phyloP scores from a whole-genome alignment of 1,284 basidiomycete genomes.

The Leccinum pachyderme region DNA sequence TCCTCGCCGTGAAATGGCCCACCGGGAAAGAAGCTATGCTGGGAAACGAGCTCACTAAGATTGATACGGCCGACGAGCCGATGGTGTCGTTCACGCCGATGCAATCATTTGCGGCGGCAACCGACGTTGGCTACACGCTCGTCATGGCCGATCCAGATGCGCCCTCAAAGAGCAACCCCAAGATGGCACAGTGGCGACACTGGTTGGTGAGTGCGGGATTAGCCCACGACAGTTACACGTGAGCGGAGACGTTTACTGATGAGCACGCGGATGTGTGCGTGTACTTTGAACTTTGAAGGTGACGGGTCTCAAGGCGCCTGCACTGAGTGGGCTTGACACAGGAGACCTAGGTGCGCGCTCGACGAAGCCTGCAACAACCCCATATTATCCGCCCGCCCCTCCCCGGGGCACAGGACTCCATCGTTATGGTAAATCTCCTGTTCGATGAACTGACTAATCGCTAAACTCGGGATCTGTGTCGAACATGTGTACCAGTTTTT shows the following conservation, averaged over 20 bases:
- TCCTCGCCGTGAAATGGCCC: conserved; percentile 54
- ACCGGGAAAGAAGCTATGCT: conserved; percentile 47
- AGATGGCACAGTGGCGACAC: conserved; percentile 59
- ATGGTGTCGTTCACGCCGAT: conserved; percentile 49
- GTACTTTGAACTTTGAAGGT: conserved; percentile 36
- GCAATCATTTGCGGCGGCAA: conserved; percentile 36
- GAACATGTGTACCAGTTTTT: conserved; percentile 41
- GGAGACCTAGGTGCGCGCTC: conserved; percentile 41
- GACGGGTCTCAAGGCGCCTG: conserved; percentile 53
- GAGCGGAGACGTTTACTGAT: background rate
- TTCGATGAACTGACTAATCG: background rate
- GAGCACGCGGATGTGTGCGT: background rate
- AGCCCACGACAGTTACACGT: background rate
- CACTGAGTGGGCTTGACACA: conserved; percentile 33
- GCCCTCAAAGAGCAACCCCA: conserved; percentile 53
- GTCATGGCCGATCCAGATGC: conserved; percentile 72
- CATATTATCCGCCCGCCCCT: conserved; percentile 59
- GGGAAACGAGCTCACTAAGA: conserved; percentile 47
- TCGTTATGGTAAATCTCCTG: conserved; percentile 48
- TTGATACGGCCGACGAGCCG: conserved; percentile 53
- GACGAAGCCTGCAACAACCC: conserved; percentile 48
- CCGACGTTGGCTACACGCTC: conserved; percentile 54
- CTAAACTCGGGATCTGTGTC: background rate
- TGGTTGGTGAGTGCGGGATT: conserved; percentile 52
- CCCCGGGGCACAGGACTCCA: conserved; percentile 55